Evolutionary conservation across 495 filamentous ascomycete genomes (phyloP), one percentile per base, ranked within the genome.

Genomic region (Mycothermus thermophilus): DNA sequence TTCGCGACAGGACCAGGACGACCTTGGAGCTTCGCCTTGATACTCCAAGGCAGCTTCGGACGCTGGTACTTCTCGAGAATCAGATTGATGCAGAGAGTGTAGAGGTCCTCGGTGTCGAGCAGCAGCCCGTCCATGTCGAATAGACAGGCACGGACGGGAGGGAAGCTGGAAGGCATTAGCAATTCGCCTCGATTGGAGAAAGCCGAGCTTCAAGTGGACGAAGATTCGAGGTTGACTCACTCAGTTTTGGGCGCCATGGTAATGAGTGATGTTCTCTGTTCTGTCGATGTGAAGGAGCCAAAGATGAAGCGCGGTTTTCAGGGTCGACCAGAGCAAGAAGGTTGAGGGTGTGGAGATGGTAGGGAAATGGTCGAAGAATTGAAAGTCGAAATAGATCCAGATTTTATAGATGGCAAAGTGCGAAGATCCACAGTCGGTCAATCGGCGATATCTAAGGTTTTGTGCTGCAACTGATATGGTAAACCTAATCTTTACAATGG

Each of bases 91-190:
- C 79, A 79, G 16, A 71, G 53, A 0, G 83, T 90, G 64, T 96
- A 96, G 38, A 80, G 70, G 54, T 99, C 92, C 53, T 99, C 90
- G 11, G 83, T 83, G 59, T 96, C 77, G 42, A 97, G 77, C 13
- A 97, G 70, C 18, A 97, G 77, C 27, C 90, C 90, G 53, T 97
- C 90, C 86, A 97, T 93, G 67, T 97, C 90, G 52, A 99, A 99
- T 38, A 99, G 77, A 60, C 86, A 94, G 39, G 90, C 90, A 37
- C 84, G 74, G 37, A 96, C 72, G 30, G 78, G 77, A 16, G 83
- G 84, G 48, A 77, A 69, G 42, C 77, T 81, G 39, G 21, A 22
- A 16, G n/a, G 12, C 22, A 16, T 15, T 22, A 12, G 44, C 19
- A 30, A 20, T 31, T n/a, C n/a, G n/a, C n/a, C n/a, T n/a, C n/a